A percentile compares a stretch with the other conserved stretches of the same genome.
phyloP scores from a whole-genome alignment of 179 eudicot species.

The Silene coronaria region DNA sequence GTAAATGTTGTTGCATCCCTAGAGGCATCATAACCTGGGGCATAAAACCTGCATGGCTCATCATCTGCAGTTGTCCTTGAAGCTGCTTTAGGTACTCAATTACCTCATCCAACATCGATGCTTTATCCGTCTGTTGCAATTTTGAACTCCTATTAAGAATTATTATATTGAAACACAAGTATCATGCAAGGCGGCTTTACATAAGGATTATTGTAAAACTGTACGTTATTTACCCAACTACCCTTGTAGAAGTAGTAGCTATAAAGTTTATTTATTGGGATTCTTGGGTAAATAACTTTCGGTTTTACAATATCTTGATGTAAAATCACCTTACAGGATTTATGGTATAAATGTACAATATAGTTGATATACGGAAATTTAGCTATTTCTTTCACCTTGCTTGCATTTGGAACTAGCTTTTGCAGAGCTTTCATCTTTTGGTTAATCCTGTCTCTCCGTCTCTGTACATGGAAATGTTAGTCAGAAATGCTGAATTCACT shows the following conservation, averaged over 20 bases:
- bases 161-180: too few relatives aligned
- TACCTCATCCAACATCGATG: conserved; percentile 90
- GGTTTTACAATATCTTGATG: too few relatives aligned
- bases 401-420: conserved; percentile 80
- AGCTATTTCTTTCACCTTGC: conserved; percentile 46
- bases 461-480: conserved; percentile 29
- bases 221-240: too few relatives aligned
- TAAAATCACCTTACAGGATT: too few relatives aligned
- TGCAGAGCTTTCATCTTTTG: conserved; percentile 89
- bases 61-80: conserved; percentile 72
- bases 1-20: conserved; percentile 70
- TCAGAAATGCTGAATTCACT: neutral
- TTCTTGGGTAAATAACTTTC: too few relatives aligned
- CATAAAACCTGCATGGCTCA: conserved; percentile 45
- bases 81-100: conserved; percentile 75
- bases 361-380: neutral
- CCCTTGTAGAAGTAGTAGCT: too few relatives aligned
- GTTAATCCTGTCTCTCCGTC: conserved; percentile 79
- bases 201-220: too few relatives aligned
- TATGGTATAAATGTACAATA: neutral
- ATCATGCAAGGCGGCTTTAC: too few relatives aligned
- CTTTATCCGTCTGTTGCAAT: conserved; percentile 67
- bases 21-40: conserved; percentile 64
- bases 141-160: neutral
- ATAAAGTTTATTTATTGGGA: too few relatives aligned